These are phyloP conservation scores for Arthrobotrys megalospora DNA, from an alignment of 2,329 filamentous ascomycete genomes.

Conservation along the genomic window DNA sequence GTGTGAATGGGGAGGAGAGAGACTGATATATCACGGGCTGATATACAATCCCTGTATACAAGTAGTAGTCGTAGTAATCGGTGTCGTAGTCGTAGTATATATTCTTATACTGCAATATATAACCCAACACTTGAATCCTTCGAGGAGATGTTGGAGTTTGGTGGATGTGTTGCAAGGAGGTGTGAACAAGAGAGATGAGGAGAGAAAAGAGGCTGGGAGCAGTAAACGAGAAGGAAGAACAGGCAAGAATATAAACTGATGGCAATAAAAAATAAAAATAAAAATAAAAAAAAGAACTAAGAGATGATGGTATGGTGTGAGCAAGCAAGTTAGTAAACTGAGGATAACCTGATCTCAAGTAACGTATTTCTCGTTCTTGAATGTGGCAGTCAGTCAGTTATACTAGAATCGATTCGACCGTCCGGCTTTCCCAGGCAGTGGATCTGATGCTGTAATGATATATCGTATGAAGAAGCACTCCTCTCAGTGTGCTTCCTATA, in stretches of 20 bases:
- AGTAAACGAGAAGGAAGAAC: slow-evolving; percentile 43
- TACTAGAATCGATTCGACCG: slow-evolving; percentile 59
- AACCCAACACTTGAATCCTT: slow-evolving; percentile 52
- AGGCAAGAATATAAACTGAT: slow-evolving; percentile 35
- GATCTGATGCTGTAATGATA: slow-evolving; percentile 61
- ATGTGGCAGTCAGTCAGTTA: slow-evolving; percentile 37
- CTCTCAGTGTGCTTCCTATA: slow-evolving; percentile 53
- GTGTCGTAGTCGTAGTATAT: slow-evolving; percentile 20
- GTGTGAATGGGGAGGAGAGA: slow-evolving; percentile 24
- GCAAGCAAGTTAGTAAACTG: slow-evolving; percentile 54
- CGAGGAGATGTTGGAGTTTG: slow-evolving; percentile 61
- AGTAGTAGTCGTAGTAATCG: background rate
- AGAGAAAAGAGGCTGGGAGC: slow-evolving; percentile 50
- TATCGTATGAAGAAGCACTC: slow-evolving; percentile 50
- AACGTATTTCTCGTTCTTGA: slow-evolving; percentile 57
- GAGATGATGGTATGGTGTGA: slow-evolving; percentile 35
- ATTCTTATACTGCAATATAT: slow-evolving; percentile 10
- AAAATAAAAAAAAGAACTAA: slow-evolving; percentile 31
- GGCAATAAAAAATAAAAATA: slow-evolving; percentile 20
- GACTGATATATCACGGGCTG: background rate
- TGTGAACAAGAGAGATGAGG: slow-evolving; percentile 58
- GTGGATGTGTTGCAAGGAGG: slow-evolving; percentile 49
- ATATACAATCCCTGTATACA: slow-evolving; percentile 59
- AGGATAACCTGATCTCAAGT: slow-evolving; percentile 60
- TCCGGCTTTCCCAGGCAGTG: slow-evolving; percentile 59